phyloP scores from a whole-genome alignment of 2,329 filamentous ascomycete species.

The Alternaria brassicae region DNA sequence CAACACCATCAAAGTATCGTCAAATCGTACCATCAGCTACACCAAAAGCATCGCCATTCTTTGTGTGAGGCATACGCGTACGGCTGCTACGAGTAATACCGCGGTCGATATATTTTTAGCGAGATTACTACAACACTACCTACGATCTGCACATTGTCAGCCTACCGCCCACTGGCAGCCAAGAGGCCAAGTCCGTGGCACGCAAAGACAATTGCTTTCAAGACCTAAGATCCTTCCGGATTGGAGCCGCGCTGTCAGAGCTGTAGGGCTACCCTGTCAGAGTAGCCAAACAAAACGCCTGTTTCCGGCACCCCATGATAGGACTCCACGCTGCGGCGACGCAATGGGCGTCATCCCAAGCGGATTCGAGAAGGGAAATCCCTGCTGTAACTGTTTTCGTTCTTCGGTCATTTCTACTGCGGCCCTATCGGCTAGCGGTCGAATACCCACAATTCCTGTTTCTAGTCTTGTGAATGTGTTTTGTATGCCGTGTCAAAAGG shows the following conservation, averaged over 20 bases:
- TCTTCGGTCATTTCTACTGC: neutral
- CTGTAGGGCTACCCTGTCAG: neutral
- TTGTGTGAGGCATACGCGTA: slow-evolving; percentile 5
- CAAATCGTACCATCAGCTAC: neutral
- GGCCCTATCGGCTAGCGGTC: slow-evolving; percentile 6
- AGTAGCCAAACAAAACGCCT: slow-evolving; percentile 8
- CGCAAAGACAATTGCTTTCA: slow-evolving; percentile 14
- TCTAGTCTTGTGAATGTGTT: slow-evolving; percentile 12
- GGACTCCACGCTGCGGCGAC: slow-evolving; percentile 8
- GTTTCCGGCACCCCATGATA: neutral
- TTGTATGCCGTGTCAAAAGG: neutral
- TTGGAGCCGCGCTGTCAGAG: slow-evolving; percentile 2
- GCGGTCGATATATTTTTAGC: neutral
- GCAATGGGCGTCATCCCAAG: slow-evolving; percentile 13
- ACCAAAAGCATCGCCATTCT: neutral
- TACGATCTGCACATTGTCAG: slow-evolving; percentile 10
- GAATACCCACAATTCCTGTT: slow-evolving; percentile 8
- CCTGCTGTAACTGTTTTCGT: slow-evolving; percentile 14
- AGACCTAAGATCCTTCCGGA: slow-evolving; percentile 6
- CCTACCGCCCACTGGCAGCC: slow-evolving; percentile 15
- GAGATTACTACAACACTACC: neutral
- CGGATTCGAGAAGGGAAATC: slow-evolving; percentile 6
- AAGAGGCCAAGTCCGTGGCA: slow-evolving; percentile 28
- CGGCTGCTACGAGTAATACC: neutral
- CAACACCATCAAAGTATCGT: neutral